These are phyloP conservation scores for Pichia cephalocereana DNA, from an alignment of 805 yeast genomes.

Conservation along the genomic window DNA sequence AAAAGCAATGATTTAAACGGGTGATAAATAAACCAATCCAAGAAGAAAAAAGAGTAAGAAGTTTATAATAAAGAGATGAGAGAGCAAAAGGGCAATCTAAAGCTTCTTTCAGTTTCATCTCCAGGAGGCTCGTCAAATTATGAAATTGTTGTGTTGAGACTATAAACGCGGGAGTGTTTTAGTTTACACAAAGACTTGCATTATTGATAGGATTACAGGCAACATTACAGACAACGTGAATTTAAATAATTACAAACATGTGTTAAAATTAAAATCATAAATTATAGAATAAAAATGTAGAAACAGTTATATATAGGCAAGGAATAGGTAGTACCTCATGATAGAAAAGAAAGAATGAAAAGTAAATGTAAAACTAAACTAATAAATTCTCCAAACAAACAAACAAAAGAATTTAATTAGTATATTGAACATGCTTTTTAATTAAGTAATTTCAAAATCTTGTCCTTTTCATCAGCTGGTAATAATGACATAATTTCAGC, in stretches of 20 bases:
- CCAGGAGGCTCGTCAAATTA: too few species aligned
- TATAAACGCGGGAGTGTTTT: too few species aligned
- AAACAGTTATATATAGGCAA: neutral
- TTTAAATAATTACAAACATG: neutral
- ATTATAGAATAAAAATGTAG: neutral
- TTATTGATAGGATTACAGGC: too few species aligned
- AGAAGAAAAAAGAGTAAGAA: too few species aligned
- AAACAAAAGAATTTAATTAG: conserved; percentile 8
- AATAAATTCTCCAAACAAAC: conserved; percentile 2
- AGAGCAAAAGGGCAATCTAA: too few species aligned
- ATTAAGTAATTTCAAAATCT: conserved; percentile 25
- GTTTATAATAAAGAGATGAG: too few species aligned
- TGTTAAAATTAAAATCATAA: neutral
- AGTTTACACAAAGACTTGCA: too few species aligned
- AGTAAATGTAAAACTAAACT: neutral
- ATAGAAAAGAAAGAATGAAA: neutral
- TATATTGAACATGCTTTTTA: conserved; percentile 5
- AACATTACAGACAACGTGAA: too few species aligned
- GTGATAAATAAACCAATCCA: too few species aligned
- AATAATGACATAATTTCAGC: conserved; percentile 44
- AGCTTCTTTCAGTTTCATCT: too few species aligned
- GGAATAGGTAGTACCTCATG: neutral
- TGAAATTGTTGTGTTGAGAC: too few species aligned
- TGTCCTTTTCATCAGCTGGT: conserved; percentile 46
- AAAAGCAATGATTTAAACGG: too few species aligned